Evolutionary conservation across 1,139 yeast genomes (phyloP), one percentile per base, ranked within the genome.

Genomic region (Yamadazyma siamensis): DNA sequence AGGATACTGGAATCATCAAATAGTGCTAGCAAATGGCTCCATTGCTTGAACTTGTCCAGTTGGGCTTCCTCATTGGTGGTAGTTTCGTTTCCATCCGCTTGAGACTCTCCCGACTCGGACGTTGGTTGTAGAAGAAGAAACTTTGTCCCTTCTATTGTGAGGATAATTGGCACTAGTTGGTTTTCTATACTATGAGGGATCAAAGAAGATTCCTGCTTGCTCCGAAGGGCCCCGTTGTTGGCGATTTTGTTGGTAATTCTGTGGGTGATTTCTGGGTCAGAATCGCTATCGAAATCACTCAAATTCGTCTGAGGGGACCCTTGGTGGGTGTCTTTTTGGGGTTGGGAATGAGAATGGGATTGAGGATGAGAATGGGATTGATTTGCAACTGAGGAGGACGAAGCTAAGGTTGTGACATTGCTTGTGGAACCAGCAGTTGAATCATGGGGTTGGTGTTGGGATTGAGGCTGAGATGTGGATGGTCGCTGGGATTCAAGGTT

Each of bases 51-150:
- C 10, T 24, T 17, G 10, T 11, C 18, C 15, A n/a, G 44, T 10
- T 10, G 10, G 7, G 20, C 10, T 17, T 17, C 10, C 20, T 17
- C 9, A n/a, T 7, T 21, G 9, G 23, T 21, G 7, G 12, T 21
- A n/a, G 11, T 7, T 21, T 6, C 11, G 23, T 21, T 21, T 21
- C 11, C n/a, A n/a, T n/a, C n/a, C 20, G 10, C 10, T 23, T 10
- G 13, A 15, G 12, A 5, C 7, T 25, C 21, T n/a, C 7, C 12
- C 11, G 36, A 27, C 7, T 31, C 23, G 8, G 41, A 39, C 10
- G 44, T 39, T n/a, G 42, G 37, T 5, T 55, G 62, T 3, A 50
- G 39, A 15, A 60, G 35, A 11, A 56, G 41, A 35, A 56, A 59
- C n/a, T 54, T 49, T 1, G 52, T 41, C 20, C 47, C 54, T 6